phyloP scores from a whole-genome alignment of 345 rosid genomes.

The Eucalyptus marginata region DNA sequence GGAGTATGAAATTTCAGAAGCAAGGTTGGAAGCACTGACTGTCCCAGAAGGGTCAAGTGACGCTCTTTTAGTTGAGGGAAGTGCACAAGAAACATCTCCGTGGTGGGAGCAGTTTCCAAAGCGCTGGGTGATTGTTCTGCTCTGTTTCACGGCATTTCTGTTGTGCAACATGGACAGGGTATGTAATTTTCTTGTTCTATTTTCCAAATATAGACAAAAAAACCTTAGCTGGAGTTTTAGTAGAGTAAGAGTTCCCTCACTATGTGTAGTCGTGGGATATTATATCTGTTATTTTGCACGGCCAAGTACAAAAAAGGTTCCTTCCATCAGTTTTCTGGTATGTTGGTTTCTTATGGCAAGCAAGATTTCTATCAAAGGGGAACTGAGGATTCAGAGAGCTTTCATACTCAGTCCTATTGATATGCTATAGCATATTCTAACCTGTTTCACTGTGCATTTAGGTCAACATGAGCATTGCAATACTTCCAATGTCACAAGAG shows the following conservation, averaged over 20 bases:
- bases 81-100: constrained; percentile 29
- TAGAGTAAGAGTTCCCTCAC: background rate
- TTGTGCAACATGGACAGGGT: constrained; percentile 99
- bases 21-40: constrained; percentile 35
- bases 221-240: background rate
- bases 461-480: constrained; percentile 99
- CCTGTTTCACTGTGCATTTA: constrained; percentile 12
- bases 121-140: constrained; percentile 80
- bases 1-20: constrained; percentile 52
- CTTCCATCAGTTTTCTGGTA: background rate
- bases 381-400: background rate
- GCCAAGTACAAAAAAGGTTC: background rate
- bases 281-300: background rate
- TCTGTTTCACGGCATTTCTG: constrained; percentile 76
- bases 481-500: constrained; percentile 95
- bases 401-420: background rate
- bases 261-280: background rate
- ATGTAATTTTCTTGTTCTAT: constrained; percentile 7
- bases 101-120: constrained; percentile 87
- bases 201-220: background rate
- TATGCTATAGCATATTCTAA: background rate
- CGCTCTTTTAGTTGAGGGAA: constrained; percentile 35
- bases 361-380: background rate
- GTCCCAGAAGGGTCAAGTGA: constrained; percentile 40
- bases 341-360: background rate